phyloP scores from a whole-genome alignment of 441 rosid genomes.

The Mallotus repandus region DNA sequence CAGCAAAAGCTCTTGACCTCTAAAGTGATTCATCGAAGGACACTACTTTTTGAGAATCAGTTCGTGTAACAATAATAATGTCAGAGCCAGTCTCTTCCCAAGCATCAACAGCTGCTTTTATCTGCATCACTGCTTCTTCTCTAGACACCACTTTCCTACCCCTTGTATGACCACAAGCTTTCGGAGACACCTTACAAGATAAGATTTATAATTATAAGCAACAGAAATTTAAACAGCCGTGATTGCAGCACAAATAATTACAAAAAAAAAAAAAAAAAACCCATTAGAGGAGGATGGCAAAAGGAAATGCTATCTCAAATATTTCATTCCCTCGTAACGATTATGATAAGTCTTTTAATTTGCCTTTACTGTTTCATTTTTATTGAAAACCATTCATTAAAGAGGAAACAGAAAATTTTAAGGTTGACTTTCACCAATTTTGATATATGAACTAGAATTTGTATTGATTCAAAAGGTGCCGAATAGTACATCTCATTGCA shows the following conservation, averaged over 20 bases:
- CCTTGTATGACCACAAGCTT: conserved; percentile 64
- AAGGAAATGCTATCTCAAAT: background rate
- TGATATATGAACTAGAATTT: background rate
- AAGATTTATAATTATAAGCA: conserved; percentile 23
- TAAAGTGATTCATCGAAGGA: conserved; percentile 78
- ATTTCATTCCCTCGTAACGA: no score
- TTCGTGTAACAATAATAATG: conserved; percentile 78
- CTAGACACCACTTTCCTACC: conserved; percentile 80
- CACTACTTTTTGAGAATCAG: conserved; percentile 78
- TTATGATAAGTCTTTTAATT: background rate
- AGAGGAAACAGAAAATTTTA: background rate
- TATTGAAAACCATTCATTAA: background rate
- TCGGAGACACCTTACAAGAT: conserved; percentile 62
- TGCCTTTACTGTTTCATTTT: no score
- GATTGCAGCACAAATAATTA: conserved; percentile 5
- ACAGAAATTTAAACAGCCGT: conserved; percentile 10
- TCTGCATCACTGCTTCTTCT: conserved; percentile 79
- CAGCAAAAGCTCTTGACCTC: conserved; percentile 90
- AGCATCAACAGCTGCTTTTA: conserved; percentile 89
- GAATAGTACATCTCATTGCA: background rate
- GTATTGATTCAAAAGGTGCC: background rate
- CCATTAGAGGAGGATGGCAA: background rate
- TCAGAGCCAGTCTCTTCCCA: conserved; percentile 74
- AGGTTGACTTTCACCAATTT: background rate
- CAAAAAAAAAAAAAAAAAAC: background rate